Percentiles rank a stretch among this genome's conserved stretches.
These are phyloP conservation scores for Tricladium varicosporioides DNA, from an alignment of 2,329 filamentous ascomycete species.

Conservation along the genomic window DNA sequence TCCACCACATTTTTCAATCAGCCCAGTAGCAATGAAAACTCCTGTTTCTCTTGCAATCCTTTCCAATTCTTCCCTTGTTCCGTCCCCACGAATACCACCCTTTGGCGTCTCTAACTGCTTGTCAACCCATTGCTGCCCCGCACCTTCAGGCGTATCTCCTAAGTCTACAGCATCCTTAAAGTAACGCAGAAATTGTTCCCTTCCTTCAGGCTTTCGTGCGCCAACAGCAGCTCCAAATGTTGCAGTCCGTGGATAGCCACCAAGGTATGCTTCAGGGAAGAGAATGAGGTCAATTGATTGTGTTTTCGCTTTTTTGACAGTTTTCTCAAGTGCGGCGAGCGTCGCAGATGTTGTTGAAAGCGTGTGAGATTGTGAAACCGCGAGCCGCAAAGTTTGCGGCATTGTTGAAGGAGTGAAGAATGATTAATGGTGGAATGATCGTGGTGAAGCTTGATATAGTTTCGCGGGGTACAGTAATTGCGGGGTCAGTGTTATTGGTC, in stretches of 20 bases:
- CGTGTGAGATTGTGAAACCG: constrained; percentile 51
- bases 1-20: constrained; percentile 77
- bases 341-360: constrained; percentile 52
- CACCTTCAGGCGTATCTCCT: constrained; percentile 72
- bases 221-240: constrained; percentile 76
- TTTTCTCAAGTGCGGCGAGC: constrained; percentile 60
- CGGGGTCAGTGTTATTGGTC: no score
- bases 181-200: constrained; percentile 80
- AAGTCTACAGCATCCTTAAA: constrained; percentile 78
- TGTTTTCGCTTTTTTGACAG: constrained; percentile 61
- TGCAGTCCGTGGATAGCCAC: constrained; percentile 83
- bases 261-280: constrained; percentile 89
- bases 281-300: constrained; percentile 66
- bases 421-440: no score
- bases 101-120: constrained; percentile 44
- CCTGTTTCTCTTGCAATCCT: constrained; percentile 71
- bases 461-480: no score
- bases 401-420: constrained; percentile 11
- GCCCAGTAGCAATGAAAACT: constrained; percentile 77
- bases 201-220: constrained; percentile 62
- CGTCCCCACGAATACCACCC: constrained; percentile 59
- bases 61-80: constrained; percentile 79
- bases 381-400: constrained; percentile 27
- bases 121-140: constrained; percentile 69
- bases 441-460: no score